Base-by-base conservation (phyloP, 2,329 filamentous ascomycete species). In the Hysterium pulicare region DNA sequence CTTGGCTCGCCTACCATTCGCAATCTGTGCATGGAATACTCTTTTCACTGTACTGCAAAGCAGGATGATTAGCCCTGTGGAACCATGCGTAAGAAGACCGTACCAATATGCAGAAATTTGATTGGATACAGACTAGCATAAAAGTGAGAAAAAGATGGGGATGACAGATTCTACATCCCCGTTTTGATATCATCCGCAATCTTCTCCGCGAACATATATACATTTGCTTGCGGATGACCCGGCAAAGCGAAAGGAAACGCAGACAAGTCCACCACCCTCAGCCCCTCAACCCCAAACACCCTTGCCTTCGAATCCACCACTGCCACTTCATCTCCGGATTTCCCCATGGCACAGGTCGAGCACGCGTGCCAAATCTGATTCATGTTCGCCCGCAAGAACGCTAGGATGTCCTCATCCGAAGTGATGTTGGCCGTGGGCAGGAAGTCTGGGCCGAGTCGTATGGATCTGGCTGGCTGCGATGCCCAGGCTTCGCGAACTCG, bases 181-280 rank as follows among this genome's bases (percentile, higher is more conserved):
- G 3, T 44, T 19, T 36, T 17, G 11, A 47, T 45, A 19, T 36
- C 37, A 24, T 44, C 41, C 11, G 45, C 45, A 35, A 47, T 47
- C 38, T 47, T 47, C 34, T 47, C 45, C 21, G 45, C 45, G 1
- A 47, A 16, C 41, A 40, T 40, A 33, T 47, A 58, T 9, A 55
- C 40, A 10, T 44, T 52, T 24, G 32, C 38, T 47, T 57, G 53
- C 16, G 58, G 55, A 47, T 62, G 59, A 8, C 62, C 61, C 9
- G 61, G 60, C 33, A 51, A 50, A 19, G 57, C 41, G 16, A 64
- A 54, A 2, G 58, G 51, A 30, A 64, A 55, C 23, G 48, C 49
- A 16, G 40, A 46, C 2, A 54, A 53, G 48, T 66, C 60, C n/a
- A 64, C 54, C 0, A 64, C 55, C 24, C 61, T 43, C 36, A 65